Evolutionary conservation across 768 basidiomycete genomes (phyloP), one percentile per base, ranked within the genome.

Genomic region (Plicaturopsis crispa): DNA sequence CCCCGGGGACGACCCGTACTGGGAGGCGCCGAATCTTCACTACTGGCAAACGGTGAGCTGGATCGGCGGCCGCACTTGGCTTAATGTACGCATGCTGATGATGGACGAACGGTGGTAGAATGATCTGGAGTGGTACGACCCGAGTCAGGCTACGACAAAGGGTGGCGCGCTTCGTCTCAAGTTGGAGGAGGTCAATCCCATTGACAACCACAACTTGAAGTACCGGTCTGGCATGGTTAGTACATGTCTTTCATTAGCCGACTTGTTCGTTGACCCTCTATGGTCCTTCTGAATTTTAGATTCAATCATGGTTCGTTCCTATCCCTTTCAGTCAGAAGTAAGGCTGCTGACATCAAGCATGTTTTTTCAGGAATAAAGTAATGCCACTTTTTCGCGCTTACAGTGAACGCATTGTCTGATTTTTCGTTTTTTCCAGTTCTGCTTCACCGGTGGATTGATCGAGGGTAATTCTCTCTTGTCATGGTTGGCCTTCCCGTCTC

Each of bases 111-210:
- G 26, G 8, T 28, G 26, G 26, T 30, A 59, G 57, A 45, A 50
- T 18, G 66, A 74, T 42, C 39, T 74, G 46, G 76, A 80, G 51
- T 80, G 74, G 73, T 77, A 78, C 36, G 72, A 76, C 47, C 80
- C 78, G 0, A 54, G 42, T 5, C 59, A 61, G 14, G 59, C 70
- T 14, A 71, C 67, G 8, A 80, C 80, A 12, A 54, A 54, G 46
- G 61, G 63, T 39, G 79, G 79, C 8, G 58, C 60, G 34, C 64
- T 81, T 26, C 56, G 66, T 20, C 64, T 79, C 42, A 76, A 70
- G 14, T 62, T 79, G 49, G 65, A 45, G 38, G 65, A 60, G 51
- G 72, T 54, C 48, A 74, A 63, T 21, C 66, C 26, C 14, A 14
- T 14, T 28, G 10, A 8, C 14, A 28, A 28, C 26, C 26, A 75